Conservation (phyloP, 805 yeast species). For the Kluyveromyces siamensis region DNA sequence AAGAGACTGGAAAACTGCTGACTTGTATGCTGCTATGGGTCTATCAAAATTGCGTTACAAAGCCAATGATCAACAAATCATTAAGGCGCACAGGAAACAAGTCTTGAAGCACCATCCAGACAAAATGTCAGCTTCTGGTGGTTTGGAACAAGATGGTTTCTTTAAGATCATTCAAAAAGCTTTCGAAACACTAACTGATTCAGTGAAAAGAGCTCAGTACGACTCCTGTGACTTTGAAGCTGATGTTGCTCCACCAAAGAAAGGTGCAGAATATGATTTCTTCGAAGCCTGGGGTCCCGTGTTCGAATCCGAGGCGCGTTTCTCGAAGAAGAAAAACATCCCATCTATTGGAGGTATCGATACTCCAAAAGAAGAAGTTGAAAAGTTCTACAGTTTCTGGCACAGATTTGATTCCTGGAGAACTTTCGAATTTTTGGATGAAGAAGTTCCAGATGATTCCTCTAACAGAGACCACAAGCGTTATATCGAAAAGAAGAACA, state of each 20-base stretch:
- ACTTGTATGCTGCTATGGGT: slow-evolving; percentile 93
- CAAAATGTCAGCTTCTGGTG: slow-evolving; percentile 82
- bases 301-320: slow-evolving; percentile 83
- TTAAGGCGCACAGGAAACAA: slow-evolving; percentile 94
- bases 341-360: slow-evolving; percentile 67
- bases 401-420: slow-evolving; percentile 96
- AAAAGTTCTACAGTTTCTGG: slow-evolving; percentile 85
- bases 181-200: slow-evolving; percentile 78
- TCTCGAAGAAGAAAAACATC: slow-evolving; percentile 85
- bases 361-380: slow-evolving; percentile 72
- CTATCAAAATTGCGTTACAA: slow-evolving; percentile 81
- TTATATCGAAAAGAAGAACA: slow-evolving; percentile 94
- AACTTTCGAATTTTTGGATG: slow-evolving; percentile 94
- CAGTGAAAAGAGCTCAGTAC: slow-evolving; percentile 80
- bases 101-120: slow-evolving; percentile 97
- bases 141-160: slow-evolving; percentile 89
- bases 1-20: slow-evolving; percentile 96
- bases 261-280: slow-evolving; percentile 66
- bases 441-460: slow-evolving; percentile 98
- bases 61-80: slow-evolving; percentile 88
- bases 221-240: slow-evolving; percentile 93
- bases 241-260: slow-evolving; percentile 70
- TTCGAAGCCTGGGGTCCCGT: slow-evolving; percentile 89
- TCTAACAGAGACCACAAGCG: slow-evolving; percentile 99
- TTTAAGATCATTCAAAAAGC: slow-evolving; percentile 98